phyloP scores from a whole-genome alignment of 1,284 basidiomycete genomes.

The Exobasidium rhododendri region DNA sequence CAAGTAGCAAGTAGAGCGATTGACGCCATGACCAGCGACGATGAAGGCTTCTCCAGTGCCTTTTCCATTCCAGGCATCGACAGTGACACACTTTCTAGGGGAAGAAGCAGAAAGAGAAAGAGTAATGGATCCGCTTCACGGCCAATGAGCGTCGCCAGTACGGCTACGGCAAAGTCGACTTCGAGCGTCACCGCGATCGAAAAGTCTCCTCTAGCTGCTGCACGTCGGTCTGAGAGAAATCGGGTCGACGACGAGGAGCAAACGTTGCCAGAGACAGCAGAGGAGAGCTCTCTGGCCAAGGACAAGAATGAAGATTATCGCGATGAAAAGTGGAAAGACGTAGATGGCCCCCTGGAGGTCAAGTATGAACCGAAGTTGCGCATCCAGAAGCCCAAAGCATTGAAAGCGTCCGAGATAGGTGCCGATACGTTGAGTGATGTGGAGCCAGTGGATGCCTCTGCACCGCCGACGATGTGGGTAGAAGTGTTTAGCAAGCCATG shows the following conservation, averaged over 20 bases:
- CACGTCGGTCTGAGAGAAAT: slow-evolving; percentile 11
- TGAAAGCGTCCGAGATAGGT: slow-evolving; percentile 32
- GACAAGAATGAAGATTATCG: slow-evolving; percentile 27
- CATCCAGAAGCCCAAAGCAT: slow-evolving; percentile 25
- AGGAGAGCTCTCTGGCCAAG: slow-evolving; percentile 23
- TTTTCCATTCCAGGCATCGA: neutral
- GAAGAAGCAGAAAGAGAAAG: neutral
- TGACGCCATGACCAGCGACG: slow-evolving; percentile 38
- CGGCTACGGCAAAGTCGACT: slow-evolving; percentile 1
- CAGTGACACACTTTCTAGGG: neutral
- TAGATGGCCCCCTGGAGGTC: slow-evolving; percentile 32
- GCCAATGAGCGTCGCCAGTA: slow-evolving; percentile 11
- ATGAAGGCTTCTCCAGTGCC: slow-evolving; percentile 4
- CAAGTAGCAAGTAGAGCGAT: slow-evolving; percentile 20
- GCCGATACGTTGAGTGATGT: slow-evolving; percentile 31
- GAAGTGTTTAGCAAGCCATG: slow-evolving; percentile 93
- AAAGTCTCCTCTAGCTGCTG: slow-evolving; percentile 9
- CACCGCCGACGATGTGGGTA: slow-evolving; percentile 92
- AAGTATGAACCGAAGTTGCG: slow-evolving; percentile 36
- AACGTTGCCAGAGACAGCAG: neutral
- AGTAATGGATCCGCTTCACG: slow-evolving; percentile 12
- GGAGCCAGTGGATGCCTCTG: slow-evolving; percentile 50
- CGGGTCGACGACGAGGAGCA: neutral
- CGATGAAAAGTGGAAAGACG: slow-evolving; percentile 32
- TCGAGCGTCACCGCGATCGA: slow-evolving; percentile 14